Conservation (phyloP, 2,329 filamentous ascomycete species). For the Trichophyton schoenleinii region DNA sequence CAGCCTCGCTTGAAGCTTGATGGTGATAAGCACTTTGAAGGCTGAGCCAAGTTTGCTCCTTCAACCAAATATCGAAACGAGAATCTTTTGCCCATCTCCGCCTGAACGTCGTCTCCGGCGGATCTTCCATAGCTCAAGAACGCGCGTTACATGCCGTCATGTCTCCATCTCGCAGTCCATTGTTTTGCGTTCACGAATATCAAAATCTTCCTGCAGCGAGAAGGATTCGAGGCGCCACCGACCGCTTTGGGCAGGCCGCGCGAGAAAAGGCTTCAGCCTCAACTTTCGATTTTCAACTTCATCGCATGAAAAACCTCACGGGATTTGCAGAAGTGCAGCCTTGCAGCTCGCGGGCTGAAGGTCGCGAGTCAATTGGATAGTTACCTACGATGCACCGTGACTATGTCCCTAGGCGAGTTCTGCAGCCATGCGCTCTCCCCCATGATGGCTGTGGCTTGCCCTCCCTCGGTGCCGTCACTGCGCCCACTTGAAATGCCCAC, state of each 20-base stretch:
- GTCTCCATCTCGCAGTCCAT: neutral
- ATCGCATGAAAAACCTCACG: no score
- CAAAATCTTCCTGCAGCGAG: neutral
- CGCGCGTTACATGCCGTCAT: neutral
- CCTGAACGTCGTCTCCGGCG: neutral
- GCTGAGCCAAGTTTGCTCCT: no score
- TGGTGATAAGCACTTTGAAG: neutral
- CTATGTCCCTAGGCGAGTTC: neutral
- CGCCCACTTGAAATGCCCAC: neutral
- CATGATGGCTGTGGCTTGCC: neutral
- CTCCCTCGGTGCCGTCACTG: neutral
- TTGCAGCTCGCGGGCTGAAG: neutral
- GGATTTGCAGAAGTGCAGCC: neutral
- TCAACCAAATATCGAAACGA: neutral
- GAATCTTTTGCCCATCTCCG: neutral
- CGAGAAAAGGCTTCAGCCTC: neutral
- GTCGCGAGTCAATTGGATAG: neutral
- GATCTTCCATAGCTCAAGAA: neutral
- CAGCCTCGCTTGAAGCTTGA: slow-evolving; percentile 1
- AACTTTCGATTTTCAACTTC: neutral
- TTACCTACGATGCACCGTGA: neutral
- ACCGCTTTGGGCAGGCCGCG: neutral
- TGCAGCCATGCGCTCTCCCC: neutral
- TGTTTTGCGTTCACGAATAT: neutral
- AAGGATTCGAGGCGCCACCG: neutral